These are phyloP conservation scores for Candolleomyces aberdarensis DNA, from an alignment of 768 basidiomycete species.

Conservation along the genomic window DNA sequence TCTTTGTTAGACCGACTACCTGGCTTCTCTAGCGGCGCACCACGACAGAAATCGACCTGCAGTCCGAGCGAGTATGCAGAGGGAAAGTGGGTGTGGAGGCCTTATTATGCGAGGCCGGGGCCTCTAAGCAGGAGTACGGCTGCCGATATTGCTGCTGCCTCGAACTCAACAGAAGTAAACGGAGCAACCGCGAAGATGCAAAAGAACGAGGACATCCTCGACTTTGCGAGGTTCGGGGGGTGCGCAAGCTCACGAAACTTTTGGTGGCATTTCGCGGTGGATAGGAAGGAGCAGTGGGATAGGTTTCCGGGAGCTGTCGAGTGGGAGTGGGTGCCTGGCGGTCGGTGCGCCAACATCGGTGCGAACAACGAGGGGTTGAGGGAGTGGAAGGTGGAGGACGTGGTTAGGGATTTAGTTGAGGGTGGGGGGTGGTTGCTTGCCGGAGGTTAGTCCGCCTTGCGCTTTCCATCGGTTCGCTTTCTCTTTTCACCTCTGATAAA, in stretches of 20 bases:
- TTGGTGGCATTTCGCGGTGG: slow-evolving; percentile 59
- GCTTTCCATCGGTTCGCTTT: slow-evolving; percentile 10
- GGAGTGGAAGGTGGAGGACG: slow-evolving; percentile 35
- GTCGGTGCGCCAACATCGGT: slow-evolving; percentile 26
- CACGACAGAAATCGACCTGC: neutral
- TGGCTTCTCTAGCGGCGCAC: too few species aligned
- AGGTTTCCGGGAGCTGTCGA: slow-evolving; percentile 52
- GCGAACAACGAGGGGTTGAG: slow-evolving; percentile 20
- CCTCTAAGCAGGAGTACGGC: slow-evolving; percentile 10
- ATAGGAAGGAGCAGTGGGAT: slow-evolving; percentile 41
- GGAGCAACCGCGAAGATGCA: too few species aligned
- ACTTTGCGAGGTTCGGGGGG: too few species aligned
- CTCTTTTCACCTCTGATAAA: slow-evolving; percentile 33
- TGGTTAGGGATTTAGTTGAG: slow-evolving; percentile 59
- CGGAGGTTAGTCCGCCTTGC: slow-evolving; percentile 53
- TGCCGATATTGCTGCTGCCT: too few species aligned
- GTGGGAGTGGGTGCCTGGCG: slow-evolving; percentile 52
- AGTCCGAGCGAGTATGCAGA: slow-evolving; percentile 1
- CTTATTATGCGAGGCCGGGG: slow-evolving; percentile 13
- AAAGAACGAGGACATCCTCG: too few species aligned
- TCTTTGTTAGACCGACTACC: too few species aligned
- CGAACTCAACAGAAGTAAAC: too few species aligned
- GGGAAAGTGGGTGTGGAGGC: slow-evolving; percentile 32
- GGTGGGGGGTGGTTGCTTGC: slow-evolving; percentile 69
- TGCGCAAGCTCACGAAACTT: slow-evolving; percentile 31